Conservation (phyloP, 2,329 filamentous ascomycete species). For the Ophiostoma fasciatum region DNA sequence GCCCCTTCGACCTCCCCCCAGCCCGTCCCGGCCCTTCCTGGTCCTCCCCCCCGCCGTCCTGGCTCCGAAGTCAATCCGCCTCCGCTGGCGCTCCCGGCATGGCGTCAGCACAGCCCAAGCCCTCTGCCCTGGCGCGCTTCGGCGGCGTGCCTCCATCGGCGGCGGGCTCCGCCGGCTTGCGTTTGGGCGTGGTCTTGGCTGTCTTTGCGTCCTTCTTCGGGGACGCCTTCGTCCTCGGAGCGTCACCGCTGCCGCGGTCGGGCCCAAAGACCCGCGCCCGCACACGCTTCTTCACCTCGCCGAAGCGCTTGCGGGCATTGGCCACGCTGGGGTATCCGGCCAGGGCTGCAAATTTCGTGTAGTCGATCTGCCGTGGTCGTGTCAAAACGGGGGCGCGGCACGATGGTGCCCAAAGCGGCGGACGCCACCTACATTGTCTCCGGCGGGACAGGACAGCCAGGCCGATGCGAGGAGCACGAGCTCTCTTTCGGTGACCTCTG, state of each 20-base stretch:
- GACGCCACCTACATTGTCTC: slow-evolving; percentile 4
- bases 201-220: no score
- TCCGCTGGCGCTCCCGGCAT: no score
- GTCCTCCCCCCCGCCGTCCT: no score
- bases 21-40: background rate
- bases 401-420: no score
- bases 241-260: no score
- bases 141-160: background rate
- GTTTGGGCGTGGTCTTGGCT: background rate
- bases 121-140: slow-evolving; percentile 1
- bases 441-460: slow-evolving; percentile 5
- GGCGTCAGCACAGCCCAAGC: no score
- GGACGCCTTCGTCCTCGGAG: no score
- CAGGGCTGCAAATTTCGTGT: slow-evolving; percentile 8
- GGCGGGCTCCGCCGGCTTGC: background rate
- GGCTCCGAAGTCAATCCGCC: no score
- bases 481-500: slow-evolving; percentile 5
- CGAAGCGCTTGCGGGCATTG: slow-evolving; percentile 36
- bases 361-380: slow-evolving; percentile 9
- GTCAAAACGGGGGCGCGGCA: background rate
- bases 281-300: slow-evolving; percentile 38
- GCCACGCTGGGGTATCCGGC: slow-evolving; percentile 7
- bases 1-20: background rate
- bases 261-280: slow-evolving; percentile 5
- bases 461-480: slow-evolving; percentile 6